Percentiles rank a stretch among this genome's conserved stretches.
Conservation (phyloP, 2,329 filamentous ascomycete genomes). For the Pseudogymnoascus sp. region DNA sequence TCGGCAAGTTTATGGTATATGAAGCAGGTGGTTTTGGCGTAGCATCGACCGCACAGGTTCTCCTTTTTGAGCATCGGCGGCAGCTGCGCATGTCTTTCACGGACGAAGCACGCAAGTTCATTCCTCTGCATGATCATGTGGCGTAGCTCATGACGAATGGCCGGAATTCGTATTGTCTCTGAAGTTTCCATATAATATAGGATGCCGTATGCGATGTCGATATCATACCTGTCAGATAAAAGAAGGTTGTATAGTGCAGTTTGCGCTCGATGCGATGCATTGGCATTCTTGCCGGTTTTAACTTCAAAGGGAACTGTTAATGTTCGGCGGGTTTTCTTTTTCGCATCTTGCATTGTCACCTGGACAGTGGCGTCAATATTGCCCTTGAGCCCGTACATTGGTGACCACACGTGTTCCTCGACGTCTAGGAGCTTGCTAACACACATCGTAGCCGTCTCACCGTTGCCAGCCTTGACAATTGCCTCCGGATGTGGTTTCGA, state of each 20-base stretch:
- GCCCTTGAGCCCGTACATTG: slow-evolving; percentile 92
- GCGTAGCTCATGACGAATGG: slow-evolving; percentile 77
- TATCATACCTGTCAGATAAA: slow-evolving; percentile 88
- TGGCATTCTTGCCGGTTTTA: slow-evolving; percentile 84
- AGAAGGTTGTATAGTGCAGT: slow-evolving; percentile 90
- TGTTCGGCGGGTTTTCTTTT: slow-evolving; percentile 44
- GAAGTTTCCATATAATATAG: slow-evolving; percentile 94
- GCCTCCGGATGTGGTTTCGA: slow-evolving; percentile 61
- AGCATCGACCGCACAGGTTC: slow-evolving; percentile 77
- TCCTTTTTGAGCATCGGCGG: slow-evolving; percentile 80
- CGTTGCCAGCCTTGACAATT: slow-evolving; percentile 69
- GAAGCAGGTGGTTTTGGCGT: slow-evolving; percentile 85
- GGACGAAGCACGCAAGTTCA: slow-evolving; percentile 74
- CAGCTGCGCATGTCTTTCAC: slow-evolving; percentile 68
- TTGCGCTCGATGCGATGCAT: slow-evolving; percentile 78
- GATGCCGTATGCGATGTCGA: slow-evolving; percentile 82
- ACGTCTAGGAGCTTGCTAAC: slow-evolving; percentile 92
- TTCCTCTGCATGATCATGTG: slow-evolving; percentile 98
- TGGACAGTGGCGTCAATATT: slow-evolving; percentile 97
- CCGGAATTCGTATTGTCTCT: slow-evolving; percentile 75
- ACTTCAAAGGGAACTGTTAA: slow-evolving; percentile 90
- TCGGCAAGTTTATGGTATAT: slow-evolving; percentile 89
- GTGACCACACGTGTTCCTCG: slow-evolving; percentile 97
- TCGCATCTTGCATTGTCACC: slow-evolving; percentile 66
- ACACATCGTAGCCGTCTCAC: slow-evolving; percentile 68